Evolutionary conservation across 371 early-diverging fungal species (phyloP).

Genomic region (Zychaea mexicana): DNA sequence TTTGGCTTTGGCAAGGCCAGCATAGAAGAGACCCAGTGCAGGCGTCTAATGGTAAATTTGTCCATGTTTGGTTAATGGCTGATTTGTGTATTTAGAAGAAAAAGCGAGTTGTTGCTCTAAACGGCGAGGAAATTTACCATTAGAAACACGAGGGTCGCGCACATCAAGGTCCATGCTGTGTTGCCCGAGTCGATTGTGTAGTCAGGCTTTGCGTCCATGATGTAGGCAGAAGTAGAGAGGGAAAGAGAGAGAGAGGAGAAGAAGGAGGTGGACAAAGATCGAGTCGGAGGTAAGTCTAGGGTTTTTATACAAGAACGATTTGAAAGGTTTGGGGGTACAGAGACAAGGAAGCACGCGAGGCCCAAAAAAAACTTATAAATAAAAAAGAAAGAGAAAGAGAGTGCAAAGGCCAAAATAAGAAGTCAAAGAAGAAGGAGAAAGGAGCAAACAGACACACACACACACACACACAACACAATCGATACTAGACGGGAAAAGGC

Average conservation of each 20-base stretch:
- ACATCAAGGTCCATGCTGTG: constrained; percentile 74
- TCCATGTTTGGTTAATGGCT: constrained; percentile 1
- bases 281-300: neutral
- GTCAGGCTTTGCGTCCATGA: neutral
- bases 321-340: neutral
- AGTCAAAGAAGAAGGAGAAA: constrained; percentile 2
- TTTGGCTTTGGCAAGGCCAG: constrained; percentile 82
- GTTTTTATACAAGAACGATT: neutral
- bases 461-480: neutral
- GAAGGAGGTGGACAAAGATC: neutral
- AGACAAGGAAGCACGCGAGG: too few relatives aligned
- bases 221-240: neutral
- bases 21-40: constrained; percentile 81
- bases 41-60: constrained; percentile 47
- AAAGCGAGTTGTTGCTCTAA: neutral
- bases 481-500: too few relatives aligned
- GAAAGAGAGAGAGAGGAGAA: neutral
- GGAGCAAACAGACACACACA: neutral
- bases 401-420: neutral
- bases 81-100: neutral
- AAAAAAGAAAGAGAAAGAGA: neutral
- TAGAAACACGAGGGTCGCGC: constrained; percentile 42
- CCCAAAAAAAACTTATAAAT: neutral
- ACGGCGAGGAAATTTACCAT: constrained; percentile 29
- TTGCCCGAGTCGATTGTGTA: constrained; percentile 57